Conservation (phyloP, 2,329 filamentous ascomycete species). For the Epichloe sp. region DNA sequence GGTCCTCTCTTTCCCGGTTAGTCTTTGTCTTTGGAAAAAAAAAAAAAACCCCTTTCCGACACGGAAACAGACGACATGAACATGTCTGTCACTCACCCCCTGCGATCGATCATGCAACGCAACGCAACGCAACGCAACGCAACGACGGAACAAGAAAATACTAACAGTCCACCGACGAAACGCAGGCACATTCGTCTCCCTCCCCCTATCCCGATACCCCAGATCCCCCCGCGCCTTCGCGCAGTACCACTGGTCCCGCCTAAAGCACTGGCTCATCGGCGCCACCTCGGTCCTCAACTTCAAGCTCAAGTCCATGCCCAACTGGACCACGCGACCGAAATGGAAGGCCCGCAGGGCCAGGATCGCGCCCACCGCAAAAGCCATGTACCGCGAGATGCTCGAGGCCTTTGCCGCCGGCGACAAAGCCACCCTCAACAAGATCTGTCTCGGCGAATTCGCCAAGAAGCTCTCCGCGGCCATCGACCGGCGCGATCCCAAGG, state of each 20-base stretch:
- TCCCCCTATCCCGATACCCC: conserved; percentile 23
- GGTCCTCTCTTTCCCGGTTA: conserved; percentile 23
- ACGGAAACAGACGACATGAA: too few species aligned
- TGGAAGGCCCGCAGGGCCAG: conserved; percentile 29
- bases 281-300: conserved; percentile 22
- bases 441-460: conserved; percentile 42
- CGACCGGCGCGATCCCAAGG: conserved; percentile 31
- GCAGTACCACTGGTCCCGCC: conserved; percentile 24
- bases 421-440: conserved; percentile 30
- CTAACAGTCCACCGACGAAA: background rate
- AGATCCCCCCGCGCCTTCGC: conserved; percentile 15
- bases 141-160: background rate
- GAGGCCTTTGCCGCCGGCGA: conserved; percentile 48
- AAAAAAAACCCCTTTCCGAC: too few species aligned
- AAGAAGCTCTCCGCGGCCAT: conserved; percentile 40
- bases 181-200: conserved; percentile 34
- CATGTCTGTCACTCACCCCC: too few species aligned
- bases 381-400: conserved; percentile 48
- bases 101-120: too few species aligned
- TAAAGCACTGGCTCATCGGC: conserved; percentile 23
- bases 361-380: conserved; percentile 40
- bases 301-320: conserved; percentile 33
- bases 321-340: conserved; percentile 25
- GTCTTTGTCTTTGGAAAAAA: too few species aligned
- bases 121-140: too few species aligned